phyloP scores from a whole-genome alignment of 257 asterid genomes.

The Solanum chiquidenum region DNA sequence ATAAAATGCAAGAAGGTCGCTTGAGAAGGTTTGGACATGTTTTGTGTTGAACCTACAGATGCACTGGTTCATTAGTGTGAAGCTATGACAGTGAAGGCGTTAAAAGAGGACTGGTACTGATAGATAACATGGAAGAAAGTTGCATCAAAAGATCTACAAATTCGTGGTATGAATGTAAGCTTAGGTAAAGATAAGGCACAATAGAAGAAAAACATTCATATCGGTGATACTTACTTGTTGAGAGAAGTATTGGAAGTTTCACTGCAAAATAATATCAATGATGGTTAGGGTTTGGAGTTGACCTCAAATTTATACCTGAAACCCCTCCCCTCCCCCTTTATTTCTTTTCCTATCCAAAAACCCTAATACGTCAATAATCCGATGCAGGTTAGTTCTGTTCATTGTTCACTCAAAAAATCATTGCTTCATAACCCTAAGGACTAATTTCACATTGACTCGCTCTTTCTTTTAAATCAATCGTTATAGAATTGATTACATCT shows the following conservation, averaged over 20 bases:
- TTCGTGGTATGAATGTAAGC: not conserved
- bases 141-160: not conserved
- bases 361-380: slow-evolving; percentile 38
- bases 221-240: not conserved
- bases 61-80: not conserved
- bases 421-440: not conserved
- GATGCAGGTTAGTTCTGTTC: not conserved
- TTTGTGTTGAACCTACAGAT: not conserved
- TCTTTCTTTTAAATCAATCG: not conserved
- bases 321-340: not conserved
- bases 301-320: slow-evolving; percentile 5
- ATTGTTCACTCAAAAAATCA: not conserved
- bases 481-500: not conserved
- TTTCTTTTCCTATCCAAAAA: slow-evolving; percentile 9
- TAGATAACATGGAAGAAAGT: not conserved
- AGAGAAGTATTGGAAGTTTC: not conserved
- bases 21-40: not conserved
- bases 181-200: not conserved
- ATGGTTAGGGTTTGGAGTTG: slow-evolving; percentile 55
- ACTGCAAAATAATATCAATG: slow-evolving; percentile 15
- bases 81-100: not conserved
- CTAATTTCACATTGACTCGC: not conserved
- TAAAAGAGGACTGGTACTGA: not conserved
- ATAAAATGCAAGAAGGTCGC: not conserved
- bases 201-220: not conserved